Evolutionary conservation across 2,329 filamentous ascomycete genomes (phyloP), one percentile per base, ranked within the genome.

Genomic region (Colletotrichum lupini): DNA sequence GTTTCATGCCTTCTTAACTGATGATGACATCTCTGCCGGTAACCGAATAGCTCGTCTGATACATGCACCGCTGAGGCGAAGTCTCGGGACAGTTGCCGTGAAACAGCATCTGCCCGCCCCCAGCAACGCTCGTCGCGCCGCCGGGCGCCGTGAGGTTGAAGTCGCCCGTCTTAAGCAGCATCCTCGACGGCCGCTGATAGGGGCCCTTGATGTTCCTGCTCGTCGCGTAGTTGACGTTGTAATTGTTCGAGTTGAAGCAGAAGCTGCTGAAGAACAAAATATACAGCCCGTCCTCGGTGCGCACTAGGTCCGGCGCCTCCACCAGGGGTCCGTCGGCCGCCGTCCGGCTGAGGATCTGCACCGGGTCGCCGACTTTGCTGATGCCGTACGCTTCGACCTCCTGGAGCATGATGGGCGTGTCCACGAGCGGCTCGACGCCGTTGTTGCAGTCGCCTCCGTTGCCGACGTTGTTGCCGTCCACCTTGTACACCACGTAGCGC

Each of bases 401-500:
- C 75, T 91, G 89, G 26, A 92, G 82, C 81, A 90, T 85, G 73
- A 92, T 85, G 0, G 90, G 89, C 52, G 90, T 92, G 16, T 82
- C 69, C 12, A 79, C 76, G 12, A 82, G 76, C 11, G 84, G 85
- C 28, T 80, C 78, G 19, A 83, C 80, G n/a, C 78, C 83, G 74
- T 87, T 89, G 56, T 81, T 79, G 73, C 85, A 87, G 73, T 86
- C 84, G 64, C 84, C 82, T n/a, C 82, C 83, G 55, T 80, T 68
- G 4, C 83, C 83, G 46, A 87, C 80, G 70, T 83, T 84, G 80
- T 92, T 93, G 49, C 91, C 91, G 79, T 93, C 91, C 30, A 92
- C 83, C 80, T 93, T 93, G 83, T 91, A 93, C 11, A 89, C 81
- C 5, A 93, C 84, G 77, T 92, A 93, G 6, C 87, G 85, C 37